Evolutionary conservation across 306 rosid species (phyloP), one percentile per base, ranked within the genome.

Genomic region (Glycine latifolia): DNA sequence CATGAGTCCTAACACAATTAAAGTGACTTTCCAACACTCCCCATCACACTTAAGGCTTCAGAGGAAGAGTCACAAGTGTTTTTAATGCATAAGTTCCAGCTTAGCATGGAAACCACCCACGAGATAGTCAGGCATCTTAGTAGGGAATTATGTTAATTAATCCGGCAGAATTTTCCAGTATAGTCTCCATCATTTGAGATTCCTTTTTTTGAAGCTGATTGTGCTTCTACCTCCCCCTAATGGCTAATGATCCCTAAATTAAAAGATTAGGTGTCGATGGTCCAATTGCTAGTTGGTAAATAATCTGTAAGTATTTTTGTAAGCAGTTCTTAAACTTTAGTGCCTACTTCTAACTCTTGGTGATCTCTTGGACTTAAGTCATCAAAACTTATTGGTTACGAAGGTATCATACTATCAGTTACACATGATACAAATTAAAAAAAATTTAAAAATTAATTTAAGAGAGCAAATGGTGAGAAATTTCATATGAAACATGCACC

Each of bases 391-490:
- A 20, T 20, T 20, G 20, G 20, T 20, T 20, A 20, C 0, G 20
- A 20, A 5, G 13, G 7, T 55, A 55, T 55, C 15, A n/a, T 44
- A 88, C 87, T 75, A n/a, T n/a, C 20, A 20, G 20, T 20, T 20
- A 20, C 20, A 20, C 20, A 20, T 20, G 20, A 20, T 20, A 20
- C 20, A 20, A 20, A 20, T 20, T 20, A 20, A 20, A 20, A 20
- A 20, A 20, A 20, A n/a, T n/a, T n/a, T 20, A 20, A 20, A 20
- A 20, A 20, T 20, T 20, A 20, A 20, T 20, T 20, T 95, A 98
- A 73, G 98, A 95, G 70, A 95, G 98, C 90, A 93, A 93, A 80
- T 95, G 99, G 20, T 20, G 20, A 20, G 20, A 20, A 20, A 20
- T 20, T 20, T 20, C 20, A 20, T 20, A 20, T 20, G 20, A 20